Evolutionary conservation across 73 alveolate species (phyloP).

Genomic region (Paramecium tetraurelia): DNA sequence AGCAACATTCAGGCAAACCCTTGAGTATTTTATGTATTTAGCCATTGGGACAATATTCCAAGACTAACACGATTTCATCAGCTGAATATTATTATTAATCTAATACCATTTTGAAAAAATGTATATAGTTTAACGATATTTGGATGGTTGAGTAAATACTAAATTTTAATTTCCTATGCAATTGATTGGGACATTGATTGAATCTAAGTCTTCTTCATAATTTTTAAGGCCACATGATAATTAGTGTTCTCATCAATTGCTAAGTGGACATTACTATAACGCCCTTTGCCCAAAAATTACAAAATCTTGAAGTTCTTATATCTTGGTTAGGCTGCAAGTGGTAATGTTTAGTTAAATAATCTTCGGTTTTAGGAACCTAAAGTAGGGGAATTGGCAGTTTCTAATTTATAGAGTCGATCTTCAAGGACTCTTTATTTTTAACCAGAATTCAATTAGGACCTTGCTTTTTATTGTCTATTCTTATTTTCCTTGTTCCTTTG

Average conservation of each 20-base stretch:
- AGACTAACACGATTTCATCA: background rate
- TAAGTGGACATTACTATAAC: background rate
- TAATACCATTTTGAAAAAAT: background rate
- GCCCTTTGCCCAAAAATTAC: constrained; percentile 1
- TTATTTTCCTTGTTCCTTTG: background rate
- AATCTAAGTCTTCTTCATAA: background rate
- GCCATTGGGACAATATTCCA: constrained; percentile 27
- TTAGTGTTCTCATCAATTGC: background rate
- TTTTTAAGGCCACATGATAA: constrained; percentile 17
- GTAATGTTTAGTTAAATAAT: background rate
- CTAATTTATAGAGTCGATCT: background rate
- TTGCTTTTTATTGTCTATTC: background rate
- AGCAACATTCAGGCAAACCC: background rate
- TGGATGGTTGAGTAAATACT: background rate
- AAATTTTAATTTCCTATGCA: background rate
- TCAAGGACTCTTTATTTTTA: background rate
- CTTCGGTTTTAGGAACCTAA: background rate
- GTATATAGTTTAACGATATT: constrained; percentile 6
- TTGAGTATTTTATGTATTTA: background rate
- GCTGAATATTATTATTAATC: background rate
- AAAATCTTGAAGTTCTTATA: background rate
- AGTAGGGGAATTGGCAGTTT: background rate
- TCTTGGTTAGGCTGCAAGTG: background rate
- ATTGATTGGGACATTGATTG: background rate
- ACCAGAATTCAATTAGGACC: background rate